Evolutionary conservation across 2,329 filamentous ascomycete species (phyloP), one percentile per base, ranked within the genome.

Genomic region (Venturia nashicola): DNA sequence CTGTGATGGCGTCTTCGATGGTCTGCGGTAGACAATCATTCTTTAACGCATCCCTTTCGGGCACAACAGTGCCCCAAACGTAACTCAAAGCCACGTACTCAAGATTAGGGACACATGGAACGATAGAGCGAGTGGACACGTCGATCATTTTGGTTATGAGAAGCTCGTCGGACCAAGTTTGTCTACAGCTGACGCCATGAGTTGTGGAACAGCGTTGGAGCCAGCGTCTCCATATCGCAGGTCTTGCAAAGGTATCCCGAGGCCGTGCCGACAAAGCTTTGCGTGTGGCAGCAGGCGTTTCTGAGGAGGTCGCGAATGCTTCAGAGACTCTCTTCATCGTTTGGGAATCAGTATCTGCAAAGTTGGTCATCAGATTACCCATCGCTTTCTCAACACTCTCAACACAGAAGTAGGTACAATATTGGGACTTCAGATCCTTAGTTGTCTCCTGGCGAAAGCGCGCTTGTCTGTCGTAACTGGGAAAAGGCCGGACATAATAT

Each of bases 41-140:
- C 8, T 42, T 2, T 18, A 60, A 51, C 12, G 43, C 46, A 51
- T 54, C 39, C 18, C 36, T 57, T 20, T 57, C 51, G 14, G 59
- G 39, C 59, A 61, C 43, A 18, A 46, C 20, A 20, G 43, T 32
- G 12, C 61, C 61, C 61, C 61, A 62, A 9, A 62, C 61, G 16
- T 62, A 62, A 14, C 61, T 62, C 46, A 62, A 43, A 46, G 61
- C 44, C n/a, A 62, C 36, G 39, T 62, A 62, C n/a, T 62, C 42
- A 40, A 43, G n/a, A 5, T 23, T 23, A 18, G 42, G 18, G 5
- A 43, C 36, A n/a, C 44, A 62, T n/a, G 2, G 40, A 14, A 62
- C 61, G 39, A 61, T 46, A 14, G 27, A 46, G 18, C 59, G 59
- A 18, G 32, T 46, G 14, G 39, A 46, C 9, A 61, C 36, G 36